Evolutionary conservation across 164 flowering plant genomes (phyloP).

Genomic region (Nymphaea thermarum): DNA sequence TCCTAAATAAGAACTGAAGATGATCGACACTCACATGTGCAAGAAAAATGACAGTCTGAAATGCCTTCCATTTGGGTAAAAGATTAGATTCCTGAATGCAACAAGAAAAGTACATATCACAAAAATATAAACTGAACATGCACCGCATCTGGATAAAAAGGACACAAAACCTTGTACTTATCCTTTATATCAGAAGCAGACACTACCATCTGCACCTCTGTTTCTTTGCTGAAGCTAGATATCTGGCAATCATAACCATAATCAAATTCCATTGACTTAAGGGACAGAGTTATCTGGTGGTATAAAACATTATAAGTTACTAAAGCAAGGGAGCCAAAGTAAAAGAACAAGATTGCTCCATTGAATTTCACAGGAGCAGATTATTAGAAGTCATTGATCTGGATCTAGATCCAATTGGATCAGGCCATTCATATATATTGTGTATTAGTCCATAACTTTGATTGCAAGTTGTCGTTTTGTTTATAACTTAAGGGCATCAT

Average conservation of each 20-base stretch:
- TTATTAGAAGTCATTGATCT: no score
- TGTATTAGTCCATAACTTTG: no score
- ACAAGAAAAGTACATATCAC: neutral
- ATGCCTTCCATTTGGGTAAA: slow-evolving; percentile 82
- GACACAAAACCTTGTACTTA: slow-evolving; percentile 48
- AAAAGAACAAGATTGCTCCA: no score
- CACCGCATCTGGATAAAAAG: neutral
- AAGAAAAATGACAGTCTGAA: slow-evolving; percentile 79
- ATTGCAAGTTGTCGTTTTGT: no score
- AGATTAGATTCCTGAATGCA: slow-evolving; percentile 50
- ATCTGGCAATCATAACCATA: slow-evolving; percentile 11
- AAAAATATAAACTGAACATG: neutral
- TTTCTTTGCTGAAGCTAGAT: slow-evolving; percentile 19
- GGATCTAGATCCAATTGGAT: no score
- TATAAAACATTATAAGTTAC: no score
- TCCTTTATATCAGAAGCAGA: slow-evolving; percentile 41
- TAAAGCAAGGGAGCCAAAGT: no score
- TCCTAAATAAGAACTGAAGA: neutral
- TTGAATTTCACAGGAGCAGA: no score
- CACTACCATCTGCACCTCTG: slow-evolving; percentile 27
- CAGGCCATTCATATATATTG: no score
- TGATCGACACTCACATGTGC: slow-evolving; percentile 39
- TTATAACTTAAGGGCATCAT: no score
- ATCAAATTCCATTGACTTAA: neutral
- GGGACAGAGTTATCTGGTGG: no score